Evolutionary conservation across 441 rosid genomes (phyloP).

Genomic region (Geranium incanum): DNA sequence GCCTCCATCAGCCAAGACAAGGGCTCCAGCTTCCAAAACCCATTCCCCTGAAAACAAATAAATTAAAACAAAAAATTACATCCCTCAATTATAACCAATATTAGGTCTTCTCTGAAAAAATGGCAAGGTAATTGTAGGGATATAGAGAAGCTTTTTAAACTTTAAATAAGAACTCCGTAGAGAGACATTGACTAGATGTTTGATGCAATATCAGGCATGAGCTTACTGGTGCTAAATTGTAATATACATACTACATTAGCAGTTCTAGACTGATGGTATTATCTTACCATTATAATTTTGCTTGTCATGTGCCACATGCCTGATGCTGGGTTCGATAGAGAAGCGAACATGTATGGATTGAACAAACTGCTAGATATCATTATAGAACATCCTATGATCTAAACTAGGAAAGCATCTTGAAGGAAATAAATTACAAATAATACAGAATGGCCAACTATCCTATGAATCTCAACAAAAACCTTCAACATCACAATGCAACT

Average conservation of each 20-base stretch:
- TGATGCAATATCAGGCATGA: background rate
- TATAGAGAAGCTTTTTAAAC: slow-evolving; percentile 10
- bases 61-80: slow-evolving; percentile 17
- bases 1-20: slow-evolving; percentile 98
- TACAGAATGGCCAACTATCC: background rate
- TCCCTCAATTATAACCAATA: slow-evolving; percentile 14
- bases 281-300: slow-evolving; percentile 8
- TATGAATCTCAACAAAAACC: background rate
- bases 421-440: background rate
- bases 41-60: slow-evolving; percentile 60
- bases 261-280: background rate
- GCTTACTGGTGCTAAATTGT: background rate
- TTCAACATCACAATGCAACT: background rate
- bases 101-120: slow-evolving; percentile 5
- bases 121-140: background rate
- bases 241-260: background rate
- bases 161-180: background rate
- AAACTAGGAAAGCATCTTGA: background rate
- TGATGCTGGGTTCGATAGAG: background rate
- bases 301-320: background rate
- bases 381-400: background rate
- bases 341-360: background rate
- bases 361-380: background rate
- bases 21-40: slow-evolving; percentile 99
- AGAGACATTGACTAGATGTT: slow-evolving; percentile 9